Conservation (phyloP, 352 stramenopile species). For the Phytophthora quininea region DNA sequence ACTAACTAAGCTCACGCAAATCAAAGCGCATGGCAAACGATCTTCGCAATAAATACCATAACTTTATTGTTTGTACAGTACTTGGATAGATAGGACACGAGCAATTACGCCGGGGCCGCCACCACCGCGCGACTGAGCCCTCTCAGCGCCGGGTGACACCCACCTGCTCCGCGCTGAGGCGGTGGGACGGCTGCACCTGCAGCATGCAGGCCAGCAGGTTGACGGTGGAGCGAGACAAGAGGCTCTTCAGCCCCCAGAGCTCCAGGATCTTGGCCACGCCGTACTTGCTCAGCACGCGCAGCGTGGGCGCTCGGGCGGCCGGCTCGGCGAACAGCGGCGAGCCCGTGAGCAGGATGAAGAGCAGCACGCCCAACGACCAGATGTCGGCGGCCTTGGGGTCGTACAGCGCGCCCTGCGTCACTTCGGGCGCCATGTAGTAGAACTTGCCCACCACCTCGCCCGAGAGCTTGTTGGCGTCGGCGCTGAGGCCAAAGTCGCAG, state of each 20-base stretch:
- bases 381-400: constrained; percentile 47
- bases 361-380: constrained; percentile 65
- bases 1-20: constrained; percentile 2
- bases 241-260: constrained; percentile 54
- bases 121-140: constrained; percentile 1
- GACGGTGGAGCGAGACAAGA: constrained; percentile 33
- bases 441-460: constrained; percentile 64
- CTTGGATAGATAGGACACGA: not conserved
- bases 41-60: constrained; percentile 11
- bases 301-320: constrained; percentile 37
- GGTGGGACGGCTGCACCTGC: constrained; percentile 47
- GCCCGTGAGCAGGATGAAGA: constrained; percentile 65
- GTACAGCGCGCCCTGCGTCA: constrained; percentile 37
- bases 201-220: constrained; percentile 57
- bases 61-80: constrained; percentile 8
- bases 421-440: constrained; percentile 81
- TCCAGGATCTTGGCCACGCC: constrained; percentile 62
- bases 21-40: not conserved
- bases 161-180: constrained; percentile 43
- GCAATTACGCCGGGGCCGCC: constrained; percentile 14
- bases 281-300: constrained; percentile 51
- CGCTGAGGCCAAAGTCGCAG: constrained; percentile 72
- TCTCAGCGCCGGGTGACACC: constrained; percentile 22
- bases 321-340: constrained; percentile 51
- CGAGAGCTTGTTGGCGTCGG: constrained; percentile 39